Conservation (phyloP, 352 stramenopile genomes). For the Phytopythium vexans region DNA sequence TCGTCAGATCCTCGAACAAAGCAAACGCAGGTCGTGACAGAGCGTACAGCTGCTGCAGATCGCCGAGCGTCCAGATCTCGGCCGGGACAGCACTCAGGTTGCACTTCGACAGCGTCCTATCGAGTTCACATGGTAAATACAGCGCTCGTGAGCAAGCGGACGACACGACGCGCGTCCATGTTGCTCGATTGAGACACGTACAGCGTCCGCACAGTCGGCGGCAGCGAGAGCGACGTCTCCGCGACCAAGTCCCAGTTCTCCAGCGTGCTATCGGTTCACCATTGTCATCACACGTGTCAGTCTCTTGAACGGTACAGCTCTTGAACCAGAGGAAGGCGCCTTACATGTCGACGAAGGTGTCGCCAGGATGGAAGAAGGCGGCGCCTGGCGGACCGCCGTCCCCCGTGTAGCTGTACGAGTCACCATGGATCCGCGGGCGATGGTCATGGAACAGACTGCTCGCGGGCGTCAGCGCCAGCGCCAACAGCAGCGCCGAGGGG, state of each 20-base stretch:
- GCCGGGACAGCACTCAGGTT: slow-evolving; percentile 36
- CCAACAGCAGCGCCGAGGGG: slow-evolving; percentile 1
- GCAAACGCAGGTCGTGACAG: no score
- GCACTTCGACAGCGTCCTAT: slow-evolving; percentile 45
- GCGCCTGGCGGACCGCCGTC: slow-evolving; percentile 42
- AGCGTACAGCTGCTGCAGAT: slow-evolving; percentile 38
- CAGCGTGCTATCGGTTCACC: slow-evolving; percentile 26
- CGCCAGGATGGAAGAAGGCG: slow-evolving; percentile 32
- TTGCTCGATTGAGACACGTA: slow-evolving; percentile 13
- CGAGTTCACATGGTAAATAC: not conserved
- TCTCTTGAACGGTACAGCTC: not conserved
- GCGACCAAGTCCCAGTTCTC: slow-evolving; percentile 60
- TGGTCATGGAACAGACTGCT: slow-evolving; percentile 39
- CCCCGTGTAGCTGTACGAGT: slow-evolving; percentile 51
- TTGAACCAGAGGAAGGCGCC: not conserved
- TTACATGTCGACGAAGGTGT: slow-evolving; percentile 52
- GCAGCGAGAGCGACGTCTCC: slow-evolving; percentile 37
- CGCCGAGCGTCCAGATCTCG: slow-evolving; percentile 37
- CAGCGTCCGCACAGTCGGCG: slow-evolving; percentile 47
- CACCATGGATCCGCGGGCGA: slow-evolving; percentile 35
- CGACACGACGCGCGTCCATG: slow-evolving; percentile 2
- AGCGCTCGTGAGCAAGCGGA: not conserved
- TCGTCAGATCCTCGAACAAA: not conserved
- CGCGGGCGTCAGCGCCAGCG: slow-evolving; percentile 7
- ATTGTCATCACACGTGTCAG: not conserved